These are phyloP conservation scores for Coemansia sp. DNA, from an alignment of 192 early-diverging fungal species.

Conservation along the genomic window DNA sequence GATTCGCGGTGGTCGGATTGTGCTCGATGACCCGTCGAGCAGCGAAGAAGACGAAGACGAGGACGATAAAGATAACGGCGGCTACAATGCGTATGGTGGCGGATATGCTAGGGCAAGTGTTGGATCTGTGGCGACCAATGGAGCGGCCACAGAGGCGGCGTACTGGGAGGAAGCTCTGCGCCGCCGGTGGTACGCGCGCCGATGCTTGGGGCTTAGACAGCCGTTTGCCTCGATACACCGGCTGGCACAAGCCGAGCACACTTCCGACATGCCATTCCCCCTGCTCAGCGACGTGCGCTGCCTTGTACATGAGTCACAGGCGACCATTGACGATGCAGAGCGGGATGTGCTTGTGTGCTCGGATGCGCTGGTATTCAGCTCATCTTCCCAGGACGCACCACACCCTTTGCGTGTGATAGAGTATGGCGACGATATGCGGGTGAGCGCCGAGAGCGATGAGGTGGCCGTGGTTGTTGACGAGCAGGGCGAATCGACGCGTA, in stretches of 20 bases:
- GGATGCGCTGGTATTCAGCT: slow-evolving; percentile 34
- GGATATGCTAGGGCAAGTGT: neutral
- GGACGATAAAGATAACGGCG: neutral
- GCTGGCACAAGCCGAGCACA: slow-evolving; percentile 38
- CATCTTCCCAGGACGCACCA: no score
- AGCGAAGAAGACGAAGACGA: slow-evolving; percentile 9
- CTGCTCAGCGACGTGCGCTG: slow-evolving; percentile 43
- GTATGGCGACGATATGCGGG: slow-evolving; percentile 30
- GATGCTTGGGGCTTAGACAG: slow-evolving; percentile 35
- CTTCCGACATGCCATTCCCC: slow-evolving; percentile 21
- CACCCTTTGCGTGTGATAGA: slow-evolving; percentile 42
- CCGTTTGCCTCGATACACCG: slow-evolving; percentile 42
- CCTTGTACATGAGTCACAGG: slow-evolving; percentile 23
- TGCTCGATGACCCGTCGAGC: slow-evolving; percentile 45
- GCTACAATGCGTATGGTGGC: neutral
- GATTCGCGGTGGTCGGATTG: slow-evolving; percentile 48
- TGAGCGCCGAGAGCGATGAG: slow-evolving; percentile 1
- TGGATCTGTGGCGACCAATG: neutral
- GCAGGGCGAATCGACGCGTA: neutral
- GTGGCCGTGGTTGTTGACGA: slow-evolving; percentile 18
- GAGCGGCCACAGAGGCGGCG: slow-evolving; percentile 1
- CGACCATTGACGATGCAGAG: neutral
- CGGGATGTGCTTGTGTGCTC: slow-evolving; percentile 32
- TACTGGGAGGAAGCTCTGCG: slow-evolving; percentile 43
- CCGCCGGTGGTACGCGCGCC: slow-evolving; percentile 41